Percentiles rank a stretch among this genome's conserved stretches.
phyloP scores from a whole-genome alignment of 805 yeast genomes.

The Vanderwaltozyma tropicalis region DNA sequence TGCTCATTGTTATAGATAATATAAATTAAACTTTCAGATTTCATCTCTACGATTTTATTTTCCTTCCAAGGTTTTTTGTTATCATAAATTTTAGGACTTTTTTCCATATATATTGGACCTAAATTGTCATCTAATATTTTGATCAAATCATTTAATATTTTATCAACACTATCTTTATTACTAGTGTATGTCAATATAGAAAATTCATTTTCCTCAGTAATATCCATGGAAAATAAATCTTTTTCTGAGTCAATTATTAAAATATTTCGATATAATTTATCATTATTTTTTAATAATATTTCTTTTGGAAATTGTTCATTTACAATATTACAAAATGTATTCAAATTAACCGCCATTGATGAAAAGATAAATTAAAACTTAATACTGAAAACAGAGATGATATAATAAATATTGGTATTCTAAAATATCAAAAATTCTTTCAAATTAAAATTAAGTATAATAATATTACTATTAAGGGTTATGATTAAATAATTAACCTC shows the following conservation, averaged over 20 bases:
- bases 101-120: conserved; percentile 15
- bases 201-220: neutral
- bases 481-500: neutral
- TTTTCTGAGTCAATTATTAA: conserved; percentile 2
- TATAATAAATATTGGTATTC: neutral
- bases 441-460: neutral
- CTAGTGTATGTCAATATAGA: neutral
- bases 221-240: neutral
- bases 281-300: neutral
- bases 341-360: neutral
- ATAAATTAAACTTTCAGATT: conserved; percentile 17
- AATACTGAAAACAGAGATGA: neutral
- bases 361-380: no score
- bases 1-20: conserved; percentile 13
- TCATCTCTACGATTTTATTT: conserved; percentile 24
- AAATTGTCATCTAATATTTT: conserved; percentile 16
- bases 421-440: no score
- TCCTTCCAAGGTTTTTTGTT: conserved; percentile 16
- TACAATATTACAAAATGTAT: conserved; percentile 1
- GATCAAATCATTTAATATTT: conserved; percentile 4
- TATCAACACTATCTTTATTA: neutral
- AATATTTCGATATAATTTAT: neutral
- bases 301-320: conserved; percentile 1
- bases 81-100: conserved; percentile 12
- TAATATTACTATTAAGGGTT: neutral